Conservation (phyloP, 2,329 filamentous ascomycete species). For the Acrodontium crateriforme region DNA sequence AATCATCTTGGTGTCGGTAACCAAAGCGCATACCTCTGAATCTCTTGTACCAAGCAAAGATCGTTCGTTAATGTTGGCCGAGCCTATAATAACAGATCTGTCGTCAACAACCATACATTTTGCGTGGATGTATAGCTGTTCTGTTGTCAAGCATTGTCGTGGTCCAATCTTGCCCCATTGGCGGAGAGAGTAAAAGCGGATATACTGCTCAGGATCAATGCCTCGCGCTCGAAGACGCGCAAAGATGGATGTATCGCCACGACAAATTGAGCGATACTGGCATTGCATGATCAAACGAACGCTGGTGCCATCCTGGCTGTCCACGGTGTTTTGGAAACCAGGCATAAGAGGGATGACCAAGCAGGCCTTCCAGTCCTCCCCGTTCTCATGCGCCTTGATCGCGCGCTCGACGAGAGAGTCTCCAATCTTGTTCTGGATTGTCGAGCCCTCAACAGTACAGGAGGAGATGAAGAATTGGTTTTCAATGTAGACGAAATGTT, state of each 20-base stretch:
- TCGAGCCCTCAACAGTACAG: slow-evolving; percentile 72
- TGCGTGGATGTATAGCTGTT: slow-evolving; percentile 95
- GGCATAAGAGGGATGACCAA: slow-evolving; percentile 92
- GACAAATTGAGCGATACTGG: slow-evolving; percentile 90
- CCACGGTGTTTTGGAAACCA: slow-evolving; percentile 95
- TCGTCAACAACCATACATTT: slow-evolving; percentile 96
- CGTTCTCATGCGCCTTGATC: slow-evolving; percentile 66
- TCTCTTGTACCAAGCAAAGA: slow-evolving; percentile 88
- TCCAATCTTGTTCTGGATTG: slow-evolving; percentile 84
- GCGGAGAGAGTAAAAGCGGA: slow-evolving; percentile 83
- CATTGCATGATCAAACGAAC: slow-evolving; percentile 93
- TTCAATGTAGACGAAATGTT: slow-evolving; percentile 97
- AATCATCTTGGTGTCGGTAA: slow-evolving; percentile 86
- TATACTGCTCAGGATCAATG: slow-evolving; percentile 89
- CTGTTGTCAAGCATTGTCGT: slow-evolving; percentile 71
- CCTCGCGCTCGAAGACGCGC: slow-evolving; percentile 63
- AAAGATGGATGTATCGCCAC: slow-evolving; percentile 85
- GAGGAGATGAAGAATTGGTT: slow-evolving; percentile 98
- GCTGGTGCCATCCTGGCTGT: slow-evolving; percentile 85
- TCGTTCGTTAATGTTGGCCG: slow-evolving; percentile 95
- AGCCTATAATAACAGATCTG: slow-evolving; percentile 82
- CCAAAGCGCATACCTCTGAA: slow-evolving; percentile 79
- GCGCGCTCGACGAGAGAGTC: slow-evolving; percentile 90
- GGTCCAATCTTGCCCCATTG: slow-evolving; percentile 85
- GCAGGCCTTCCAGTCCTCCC: slow-evolving; percentile 79